Evolutionary conservation across 345 rosid genomes (phyloP), one percentile per base, ranked within the genome.

Genomic region (Hypericum androsaemum): DNA sequence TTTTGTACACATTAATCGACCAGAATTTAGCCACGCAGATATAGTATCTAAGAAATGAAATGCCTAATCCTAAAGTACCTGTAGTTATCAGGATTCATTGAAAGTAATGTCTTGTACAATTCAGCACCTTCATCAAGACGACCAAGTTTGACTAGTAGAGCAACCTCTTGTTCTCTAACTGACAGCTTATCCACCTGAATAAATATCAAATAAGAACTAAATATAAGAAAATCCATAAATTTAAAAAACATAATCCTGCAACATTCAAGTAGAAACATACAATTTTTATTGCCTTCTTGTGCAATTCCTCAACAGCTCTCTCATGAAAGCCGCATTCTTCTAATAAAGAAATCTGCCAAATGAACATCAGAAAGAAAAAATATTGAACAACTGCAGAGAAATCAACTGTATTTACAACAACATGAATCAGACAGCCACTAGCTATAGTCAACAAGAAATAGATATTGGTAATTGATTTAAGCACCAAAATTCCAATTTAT

Each of bases 1-100:
- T 47, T 17, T 51, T n/a, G n/a, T n/a, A n/a, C n/a, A n/a, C n/a
- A n/a, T n/a, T n/a, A n/a, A n/a, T n/a, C n/a, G n/a, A n/a, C n/a
- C 38, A 15, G 1, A 53, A 39, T 47, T 17, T 51, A 35, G 35
- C 42, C 57, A 10, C 43, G 16, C 8, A 37, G 49, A 12, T 9
- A 11, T 16, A 50, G 40, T 32, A 12, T 39, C 28, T 8, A 36
- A 13, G 5, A 38, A 48, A 39, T 38, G 8, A 35, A 39, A 43
- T 54, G 50, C 51, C 22, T n/a, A 42, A 60, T 22, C 32, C 32
- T 48, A 50, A 58, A 51, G 63, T 64, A 88, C 99, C 97, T 80
- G 74, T 94, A 94, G 63, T 94, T 88, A 75, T 94, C 99, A 45
- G 99, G 97, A 79, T 88, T 94, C 77, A 89, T 73, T 43, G 79